Evolutionary conservation across 768 basidiomycete genomes (phyloP).

Genomic region (Trametes gibbosa): DNA sequence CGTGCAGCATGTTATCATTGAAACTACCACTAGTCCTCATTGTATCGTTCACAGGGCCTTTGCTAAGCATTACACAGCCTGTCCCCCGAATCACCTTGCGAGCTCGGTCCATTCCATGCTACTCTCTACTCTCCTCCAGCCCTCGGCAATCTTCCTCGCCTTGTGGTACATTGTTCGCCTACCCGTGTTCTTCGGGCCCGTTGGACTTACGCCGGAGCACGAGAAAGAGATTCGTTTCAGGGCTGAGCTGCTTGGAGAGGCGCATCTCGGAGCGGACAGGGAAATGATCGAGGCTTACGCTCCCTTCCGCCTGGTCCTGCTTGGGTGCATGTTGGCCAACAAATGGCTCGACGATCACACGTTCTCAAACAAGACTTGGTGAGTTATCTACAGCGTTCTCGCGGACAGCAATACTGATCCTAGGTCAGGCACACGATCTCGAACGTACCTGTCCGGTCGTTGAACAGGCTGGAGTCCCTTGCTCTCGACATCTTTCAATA

Average conservation of each 20-base stretch:
- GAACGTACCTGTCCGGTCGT: slow-evolving; percentile 61
- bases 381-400: slow-evolving; percentile 24
- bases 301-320: slow-evolving; percentile 70
- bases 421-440: slow-evolving; percentile 72
- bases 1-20: slow-evolving; percentile 29
- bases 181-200: slow-evolving; percentile 62
- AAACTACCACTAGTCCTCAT: neutral
- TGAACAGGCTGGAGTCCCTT: slow-evolving; percentile 72
- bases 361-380: slow-evolving; percentile 90
- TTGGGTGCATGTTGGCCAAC: slow-evolving; percentile 84
- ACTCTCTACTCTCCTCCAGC: slow-evolving; percentile 77
- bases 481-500: slow-evolving; percentile 69
- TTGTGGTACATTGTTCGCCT: slow-evolving; percentile 81
- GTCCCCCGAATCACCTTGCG: slow-evolving; percentile 54
- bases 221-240: slow-evolving; percentile 64
- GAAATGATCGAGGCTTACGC: slow-evolving; percentile 55
- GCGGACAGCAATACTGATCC: neutral
- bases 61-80: slow-evolving; percentile 39
- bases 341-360: slow-evolving; percentile 90
- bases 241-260: slow-evolving; percentile 56
- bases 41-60: slow-evolving; percentile 22
- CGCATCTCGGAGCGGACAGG: slow-evolving; percentile 39
- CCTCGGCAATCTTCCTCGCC: slow-evolving; percentile 74
- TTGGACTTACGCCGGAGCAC: slow-evolving; percentile 48
- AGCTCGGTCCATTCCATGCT: slow-evolving; percentile 68